Base-by-base conservation (phyloP, 164 flowering plant genomes). In the Chimonanthus salicifolius region DNA sequence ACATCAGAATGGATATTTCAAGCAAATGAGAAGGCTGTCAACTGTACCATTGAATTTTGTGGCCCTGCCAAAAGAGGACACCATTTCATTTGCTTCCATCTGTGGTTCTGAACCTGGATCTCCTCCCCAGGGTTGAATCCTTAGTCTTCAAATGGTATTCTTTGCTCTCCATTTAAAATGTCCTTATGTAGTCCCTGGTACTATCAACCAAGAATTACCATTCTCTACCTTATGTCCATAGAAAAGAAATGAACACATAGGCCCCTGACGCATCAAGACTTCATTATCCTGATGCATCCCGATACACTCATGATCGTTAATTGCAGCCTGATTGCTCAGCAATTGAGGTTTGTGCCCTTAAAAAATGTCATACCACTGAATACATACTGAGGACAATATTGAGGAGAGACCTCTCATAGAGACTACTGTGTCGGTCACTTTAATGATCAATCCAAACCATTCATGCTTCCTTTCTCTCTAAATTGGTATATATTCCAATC, bases 1-100 rank as follows among this genome's bases (percentile, higher is more conserved):
- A 46, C 93, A 90, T n/a, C 98, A 87, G 71, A 92, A 92, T 81
- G 95, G 95, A 50, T 82, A 92, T 70, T 92, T 89, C 83, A 91
- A 80, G 85, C 97, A 92, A 82, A 84, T 75, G 79, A 88, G 97
- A 80, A 89, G 97, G 80, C 75, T 92, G 72, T 83, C 97, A 5
- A 85, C 97, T 50, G 90, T 85, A 13, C 97, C 97, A 5, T 62
- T 92, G 74, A 94, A 94, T 74, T 92, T 85, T 75, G 98, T 91
- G 49, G 89, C 96, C 68, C 71, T 90, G 50, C 49, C 82, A 1
- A 94, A 94, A 80, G 98, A 94, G 77, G 98, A 94, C 74, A 80
- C 93, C 4, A 82, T 88, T 76, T 92, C 98, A 11, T 87, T 82
- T 78, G 87, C 97, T 18, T 94, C 98, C 3, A 72, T 88, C 63